Evolutionary conservation across 805 yeast genomes (phyloP), one percentile per base, ranked within the genome.

Genomic region (Myxozyma vanderwaltii): DNA sequence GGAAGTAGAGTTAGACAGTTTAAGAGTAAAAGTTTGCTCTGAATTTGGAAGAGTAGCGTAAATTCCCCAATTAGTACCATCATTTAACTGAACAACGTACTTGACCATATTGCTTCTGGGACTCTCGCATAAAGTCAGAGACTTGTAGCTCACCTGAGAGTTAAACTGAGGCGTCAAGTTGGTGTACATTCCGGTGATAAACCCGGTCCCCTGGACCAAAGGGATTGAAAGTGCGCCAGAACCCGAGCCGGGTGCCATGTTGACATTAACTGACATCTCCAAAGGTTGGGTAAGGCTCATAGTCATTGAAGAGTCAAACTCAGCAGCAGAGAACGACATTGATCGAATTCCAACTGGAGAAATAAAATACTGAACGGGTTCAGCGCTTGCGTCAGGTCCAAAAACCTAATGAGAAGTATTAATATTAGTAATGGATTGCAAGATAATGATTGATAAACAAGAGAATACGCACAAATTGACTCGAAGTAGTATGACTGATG

Each of bases 31-130:
- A 7, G 17, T 17, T 68, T 45, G 70, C 64, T 58, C 67, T 19
- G 64, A 58, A 41, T 55, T 66, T 50, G 76, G 67, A 35, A 73
- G 68, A 58, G 76, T 77, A 17, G 83, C 83, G 66, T 86, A 89
- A 36, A 89, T 74, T n/a, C 83, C 75, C 94, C 96, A 89, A 15
- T 71, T 76, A 15, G 78, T 77, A 33, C 79, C 81, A 70, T 85
- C 84, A 65, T 79, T 79, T 54, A 89, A 76, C 6, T 76, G 74
- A 3, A 81, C 77, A 26, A 76, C 72, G 69, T 84, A 88, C 70
- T 86, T 89, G 56, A 74, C 70, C n/a, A 79, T 69, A 19, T 78
- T 72, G 48, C 77, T 55, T 60, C 77, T 69, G 27, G 79, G 74
- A 2, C 75, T 71, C 1, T 76, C 75, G 0, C 67, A 71, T 31